Evolutionary conservation across 345 rosid genomes (phyloP), one percentile per base, ranked within the genome.

Genomic region (Camelina neglecta): DNA sequence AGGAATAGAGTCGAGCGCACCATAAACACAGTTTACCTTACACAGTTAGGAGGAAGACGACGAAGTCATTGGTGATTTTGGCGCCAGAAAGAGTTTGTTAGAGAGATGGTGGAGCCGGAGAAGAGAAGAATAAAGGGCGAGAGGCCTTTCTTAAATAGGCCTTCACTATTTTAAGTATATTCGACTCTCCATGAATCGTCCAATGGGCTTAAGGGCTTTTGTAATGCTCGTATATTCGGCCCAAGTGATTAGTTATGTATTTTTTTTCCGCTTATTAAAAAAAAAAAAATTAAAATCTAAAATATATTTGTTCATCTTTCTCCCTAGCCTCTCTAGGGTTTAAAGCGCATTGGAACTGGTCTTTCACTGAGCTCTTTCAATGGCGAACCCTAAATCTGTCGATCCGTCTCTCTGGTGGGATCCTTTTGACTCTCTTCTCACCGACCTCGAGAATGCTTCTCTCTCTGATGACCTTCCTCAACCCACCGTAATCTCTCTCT

Each of bases 331-430:
- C 72, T n/a, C n/a, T 81, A 86, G 88, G 90, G 87, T 83, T 87
- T 79, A 69, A 79, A 18, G 78, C 75, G 42, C 49, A 29, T 44
- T 45, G 42, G 41, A 44, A 39, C 60, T 36, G 23, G 48, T 57
- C 15, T 36, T 6, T 41, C 69, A 72, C 59, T 39, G 16, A 75
- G 53, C 56, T 57, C 15, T 36, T 6, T 45, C 78, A 77, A 88
- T 88, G 97, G 79, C 88, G 78, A 80, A 61, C 66, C 29, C 85
- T 50, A 86, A 74, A 72, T 68, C 92, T 60, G 86, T 86, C 4
- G 94, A 92, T 78, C 55, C 90, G 55, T 82, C 82, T 13, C 90
- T 90, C 18, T 87, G 97, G 99, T 95, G 96, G 93, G 86, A 89
- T 60, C 77, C 99, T 1, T 92, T 92, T 87, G 23, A 81, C 31